Percentiles rank a stretch among this genome's conserved stretches.
Conservation (phyloP, 768 basidiomycete genomes). For the Mycena belliarum region DNA sequence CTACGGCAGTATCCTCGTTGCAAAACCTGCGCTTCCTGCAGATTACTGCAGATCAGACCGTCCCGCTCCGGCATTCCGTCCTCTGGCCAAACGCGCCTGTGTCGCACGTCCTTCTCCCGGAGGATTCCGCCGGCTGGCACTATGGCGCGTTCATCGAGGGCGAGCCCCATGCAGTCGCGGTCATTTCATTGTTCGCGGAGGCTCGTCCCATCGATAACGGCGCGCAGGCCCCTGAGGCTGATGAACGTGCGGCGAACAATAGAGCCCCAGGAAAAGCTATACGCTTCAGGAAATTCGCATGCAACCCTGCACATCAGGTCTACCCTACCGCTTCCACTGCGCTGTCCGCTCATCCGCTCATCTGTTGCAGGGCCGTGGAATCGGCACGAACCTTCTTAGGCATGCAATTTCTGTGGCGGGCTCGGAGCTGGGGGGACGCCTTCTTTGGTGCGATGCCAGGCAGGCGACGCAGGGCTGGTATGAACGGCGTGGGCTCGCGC, state of each 20-base stretch:
- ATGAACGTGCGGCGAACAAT: constrained; percentile 9
- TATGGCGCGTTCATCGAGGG: constrained; percentile 53
- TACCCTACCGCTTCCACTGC: background rate
- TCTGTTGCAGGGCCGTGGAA: constrained; percentile 41
- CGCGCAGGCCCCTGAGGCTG: background rate
- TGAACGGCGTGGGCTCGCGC: constrained; percentile 47
- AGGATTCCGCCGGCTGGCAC: constrained; percentile 53
- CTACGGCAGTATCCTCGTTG: constrained; percentile 1
- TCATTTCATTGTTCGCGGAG: constrained; percentile 59
- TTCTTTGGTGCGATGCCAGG: constrained; percentile 64
- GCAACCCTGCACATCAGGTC: constrained; percentile 43
- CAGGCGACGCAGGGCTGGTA: constrained; percentile 50
- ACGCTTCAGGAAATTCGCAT: constrained; percentile 66
- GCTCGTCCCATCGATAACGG: constrained; percentile 36
- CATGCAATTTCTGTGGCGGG: constrained; percentile 40
- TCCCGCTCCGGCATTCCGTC: constrained; percentile 55
- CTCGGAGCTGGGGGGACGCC: constrained; percentile 39
- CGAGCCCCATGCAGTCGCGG: constrained; percentile 42
- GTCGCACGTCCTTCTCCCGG: constrained; percentile 50
- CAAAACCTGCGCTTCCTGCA: constrained; percentile 1
- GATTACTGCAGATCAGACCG: constrained; percentile 45
- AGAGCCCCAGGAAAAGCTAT: constrained; percentile 26
- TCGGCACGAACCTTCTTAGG: constrained; percentile 51
- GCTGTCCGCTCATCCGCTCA: background rate
- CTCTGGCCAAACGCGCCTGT: constrained; percentile 57